Evolutionary conservation across 768 basidiomycete species (phyloP), one percentile per base, ranked within the genome.

Genomic region (Amanita rimosa): DNA sequence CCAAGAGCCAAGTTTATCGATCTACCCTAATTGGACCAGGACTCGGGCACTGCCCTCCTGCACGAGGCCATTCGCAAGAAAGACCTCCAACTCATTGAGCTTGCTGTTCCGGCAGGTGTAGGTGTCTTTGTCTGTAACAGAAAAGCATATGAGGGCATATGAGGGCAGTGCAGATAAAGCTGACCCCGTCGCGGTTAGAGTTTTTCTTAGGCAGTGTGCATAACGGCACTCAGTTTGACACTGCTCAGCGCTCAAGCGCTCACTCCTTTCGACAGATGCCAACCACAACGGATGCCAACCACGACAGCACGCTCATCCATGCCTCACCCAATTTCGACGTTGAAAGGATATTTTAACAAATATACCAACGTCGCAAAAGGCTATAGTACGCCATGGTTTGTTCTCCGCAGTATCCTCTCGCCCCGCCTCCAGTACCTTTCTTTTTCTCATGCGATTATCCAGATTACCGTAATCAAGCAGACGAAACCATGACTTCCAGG

Each of bases 331-430:
- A 59, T 22, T 43, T 80, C 84, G 0, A 62, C 71, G 2, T 63
- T 89, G 49, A 81, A 77, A 53, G 90, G 88, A 0, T 90, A 90
- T 58, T 67, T 91, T 16, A 90, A 87, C 63, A 97, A 97, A 62
- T 96, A 93, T 60, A 82, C 85, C 1, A 97, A 96, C 56, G 87
- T 96, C 34, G 89, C 90, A 0, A 83, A 80, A 55, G 93, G 94
- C 0, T 95, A 92, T 60, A 82, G 80, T 51, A 85, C 86, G 0
- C 73, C 92, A 1, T 96, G 92, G 91, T 95, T 97, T 58, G 89
- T 95, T 0, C 74, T 96, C 16, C 83, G 87, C 58, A 93, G 91
- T 0, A 70, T 86, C 21, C 62, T 94, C n/a, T 89, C 86, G 85
- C 75, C 1, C 29, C 13, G 44, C 19, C 11, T 39, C 36, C 6